Conservation (phyloP, 345 rosid genomes). For the Bretschneidera sinensis region DNA sequence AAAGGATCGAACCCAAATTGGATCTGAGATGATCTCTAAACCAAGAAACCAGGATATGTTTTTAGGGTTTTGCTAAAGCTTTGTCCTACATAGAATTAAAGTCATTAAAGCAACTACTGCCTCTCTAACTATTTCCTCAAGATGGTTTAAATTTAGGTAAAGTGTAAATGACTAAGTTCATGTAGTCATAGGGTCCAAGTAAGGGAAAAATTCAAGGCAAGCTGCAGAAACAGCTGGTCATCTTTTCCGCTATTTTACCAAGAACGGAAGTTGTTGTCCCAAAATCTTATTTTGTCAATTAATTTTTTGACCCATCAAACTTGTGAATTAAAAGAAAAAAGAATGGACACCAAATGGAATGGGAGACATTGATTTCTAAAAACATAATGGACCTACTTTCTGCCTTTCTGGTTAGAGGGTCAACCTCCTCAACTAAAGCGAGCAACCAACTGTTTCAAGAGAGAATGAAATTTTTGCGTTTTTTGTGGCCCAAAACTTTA, state of each 20-base stretch:
- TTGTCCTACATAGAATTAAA: neutral
- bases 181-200: conserved; percentile 4
- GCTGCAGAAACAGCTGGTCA: neutral
- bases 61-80: too few relatives aligned
- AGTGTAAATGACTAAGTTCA: too few relatives aligned
- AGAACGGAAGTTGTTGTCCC: neutral
- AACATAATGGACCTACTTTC: conserved; percentile 2
- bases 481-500: conserved; percentile 7
- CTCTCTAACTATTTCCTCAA: neutral
- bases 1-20: too few relatives aligned
- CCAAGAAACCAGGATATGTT: too few relatives aligned
- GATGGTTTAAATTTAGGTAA: neutral
- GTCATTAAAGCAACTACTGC: neutral
- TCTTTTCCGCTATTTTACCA: neutral
- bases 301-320: too few relatives aligned
- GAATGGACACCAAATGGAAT: neutral
- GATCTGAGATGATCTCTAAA: too few relatives aligned
- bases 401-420: conserved; percentile 26
- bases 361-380: neutral
- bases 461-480: neutral
- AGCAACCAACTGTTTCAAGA: conserved; percentile 10
- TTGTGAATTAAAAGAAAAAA: neutral
- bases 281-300: neutral
- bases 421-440: conserved; percentile 19
- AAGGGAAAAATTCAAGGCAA: conserved; percentile 5